Evolutionary conservation across 2,329 filamentous ascomycete species (phyloP).

Genomic region (Xylariomycetidae sp.): DNA sequence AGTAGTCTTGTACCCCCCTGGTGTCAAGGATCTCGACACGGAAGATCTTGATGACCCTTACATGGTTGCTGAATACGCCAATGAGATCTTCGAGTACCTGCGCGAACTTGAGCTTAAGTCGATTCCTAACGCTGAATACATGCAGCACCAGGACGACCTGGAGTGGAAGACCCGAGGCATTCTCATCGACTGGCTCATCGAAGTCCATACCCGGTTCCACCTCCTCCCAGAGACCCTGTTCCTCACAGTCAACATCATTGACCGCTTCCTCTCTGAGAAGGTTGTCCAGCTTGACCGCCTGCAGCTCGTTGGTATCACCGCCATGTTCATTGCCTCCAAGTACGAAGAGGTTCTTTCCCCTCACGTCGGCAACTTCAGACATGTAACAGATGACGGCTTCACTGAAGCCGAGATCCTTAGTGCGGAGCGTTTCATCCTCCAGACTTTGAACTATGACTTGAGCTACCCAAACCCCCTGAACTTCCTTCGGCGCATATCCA

Average conservation of each 20-base stretch:
- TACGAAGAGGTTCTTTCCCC: slow-evolving; percentile 98
- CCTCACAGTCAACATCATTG: slow-evolving; percentile 95
- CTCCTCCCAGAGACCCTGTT: slow-evolving; percentile 94
- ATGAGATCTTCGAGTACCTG: slow-evolving; percentile 96
- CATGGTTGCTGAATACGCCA: slow-evolving; percentile 97
- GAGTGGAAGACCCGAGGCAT: slow-evolving; percentile 99
- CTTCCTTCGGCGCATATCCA: slow-evolving; percentile 96
- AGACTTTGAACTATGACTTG: slow-evolving; percentile 89
- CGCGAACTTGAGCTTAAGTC: slow-evolving; percentile 75
- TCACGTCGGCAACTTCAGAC: slow-evolving; percentile 93
- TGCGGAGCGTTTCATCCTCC: slow-evolving; percentile 92
- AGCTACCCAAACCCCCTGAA: slow-evolving; percentile 99
- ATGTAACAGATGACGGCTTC: slow-evolving; percentile 95
- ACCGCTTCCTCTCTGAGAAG: slow-evolving; percentile 93
- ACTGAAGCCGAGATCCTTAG: slow-evolving; percentile 91
- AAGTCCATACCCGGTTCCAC: slow-evolving; percentile 95
- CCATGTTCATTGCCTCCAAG: slow-evolving; percentile 99
- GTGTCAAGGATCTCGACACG: slow-evolving; percentile 66
- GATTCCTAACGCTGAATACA: slow-evolving; percentile 87
- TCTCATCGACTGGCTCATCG: slow-evolving; percentile 95
- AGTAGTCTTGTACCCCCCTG: slow-evolving; percentile 25
- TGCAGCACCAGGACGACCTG: slow-evolving; percentile 87
- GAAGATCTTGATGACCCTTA: slow-evolving; percentile 91
- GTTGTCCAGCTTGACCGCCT: slow-evolving; percentile 94
- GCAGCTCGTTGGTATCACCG: slow-evolving; percentile 93